Evolutionary conservation across 2,329 filamentous ascomycete genomes (phyloP).

Genomic region (Cladophialophora exuberans): DNA sequence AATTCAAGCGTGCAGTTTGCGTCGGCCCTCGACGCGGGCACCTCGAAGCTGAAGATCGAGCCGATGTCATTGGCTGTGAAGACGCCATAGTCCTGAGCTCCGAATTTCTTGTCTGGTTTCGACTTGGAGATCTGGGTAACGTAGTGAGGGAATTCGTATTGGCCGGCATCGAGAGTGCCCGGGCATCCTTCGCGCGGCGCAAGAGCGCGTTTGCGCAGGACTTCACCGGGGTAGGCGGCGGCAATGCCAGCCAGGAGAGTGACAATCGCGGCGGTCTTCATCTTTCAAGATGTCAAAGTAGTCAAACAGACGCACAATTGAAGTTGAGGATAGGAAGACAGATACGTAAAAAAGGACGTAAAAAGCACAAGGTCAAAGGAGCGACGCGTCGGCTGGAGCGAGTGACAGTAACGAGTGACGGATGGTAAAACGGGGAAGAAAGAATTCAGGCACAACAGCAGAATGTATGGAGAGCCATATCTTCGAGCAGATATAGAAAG

Average conservation of each 20-base stretch:
- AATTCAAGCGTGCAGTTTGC: conserved; percentile 68
- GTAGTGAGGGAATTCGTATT: conserved; percentile 63
- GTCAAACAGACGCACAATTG: too few relatives aligned
- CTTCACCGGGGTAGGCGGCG: conserved; percentile 47
- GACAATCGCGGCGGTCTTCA: conserved; percentile 45
- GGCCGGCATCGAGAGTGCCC: conserved; percentile 46
- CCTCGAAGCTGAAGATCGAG: conserved; percentile 71
- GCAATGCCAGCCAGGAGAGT: conserved; percentile 46
- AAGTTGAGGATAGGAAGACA: too few relatives aligned
- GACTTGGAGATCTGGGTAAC: conserved; percentile 64
- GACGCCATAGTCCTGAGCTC: conserved; percentile 60
- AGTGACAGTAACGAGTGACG: conserved; percentile 21
- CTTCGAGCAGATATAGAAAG: conserved; percentile 3
- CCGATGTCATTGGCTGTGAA: conserved; percentile 56
- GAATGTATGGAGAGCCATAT: too few relatives aligned
- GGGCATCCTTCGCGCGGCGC: conserved; percentile 49
- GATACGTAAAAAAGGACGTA: conserved; percentile 1
- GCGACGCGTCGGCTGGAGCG: conserved; percentile 11
- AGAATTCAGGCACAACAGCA: neutral
- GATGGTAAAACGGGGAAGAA: conserved; percentile 1
- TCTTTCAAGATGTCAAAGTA: conserved; percentile 35
- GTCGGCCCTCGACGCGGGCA: conserved; percentile 56
- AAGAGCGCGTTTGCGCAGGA: conserved; percentile 46
- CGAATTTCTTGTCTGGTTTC: conserved; percentile 55
- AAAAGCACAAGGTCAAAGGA: neutral